Evolutionary conservation across 148 eudicot species (phyloP), one percentile per base, ranked within the genome.

Genomic region (Vaccinium corymbosum): DNA sequence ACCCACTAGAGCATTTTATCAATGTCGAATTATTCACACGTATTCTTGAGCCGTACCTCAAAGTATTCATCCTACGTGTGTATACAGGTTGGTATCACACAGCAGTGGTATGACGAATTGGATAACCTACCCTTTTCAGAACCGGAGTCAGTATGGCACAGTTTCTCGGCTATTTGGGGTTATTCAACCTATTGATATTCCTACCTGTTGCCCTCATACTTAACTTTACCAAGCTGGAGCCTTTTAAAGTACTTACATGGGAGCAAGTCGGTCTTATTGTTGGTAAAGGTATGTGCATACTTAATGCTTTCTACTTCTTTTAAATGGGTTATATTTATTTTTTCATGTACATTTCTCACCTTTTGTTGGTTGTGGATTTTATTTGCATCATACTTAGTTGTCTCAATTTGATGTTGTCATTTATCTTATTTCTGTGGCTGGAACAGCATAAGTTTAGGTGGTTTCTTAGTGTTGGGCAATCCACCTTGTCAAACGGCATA

Each of bases 31-130:
- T 55, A 22, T 13, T 3, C 13, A n/a, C 38, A 35, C 11, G 82
- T 78, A 32, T 50, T n/a, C 6, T 8, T 75, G 22, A 48, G 27
- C 79, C 3, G 64, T 53, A 77, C 84, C 64, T 79, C 29, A 38
- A 16, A 42, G 48, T 25, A 27, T 59, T 68, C 20, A 46, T 15
- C 17, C 38, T 66, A 16, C 49, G 70, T 10, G 53, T 79, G 82
- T 61, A 68, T 91, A 81, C 92, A 96, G 99, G 93, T 90, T 66
- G 97, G 98, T 83, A 86, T 76, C 55, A 88, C 98, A 53, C 99
- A 96, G 79, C 91, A 93, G 89, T 96, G 95, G 95, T 96, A 96
- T 81, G 95, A 97, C 89, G 97, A 97, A 72, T 82, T 97, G 75
- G 99, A 97, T 82, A 85, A 80, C 81, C 92, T 92, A 81, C 91